phyloP scores from a whole-genome alignment of 495 filamentous ascomycete species.

The Penicillium cataractarum region DNA sequence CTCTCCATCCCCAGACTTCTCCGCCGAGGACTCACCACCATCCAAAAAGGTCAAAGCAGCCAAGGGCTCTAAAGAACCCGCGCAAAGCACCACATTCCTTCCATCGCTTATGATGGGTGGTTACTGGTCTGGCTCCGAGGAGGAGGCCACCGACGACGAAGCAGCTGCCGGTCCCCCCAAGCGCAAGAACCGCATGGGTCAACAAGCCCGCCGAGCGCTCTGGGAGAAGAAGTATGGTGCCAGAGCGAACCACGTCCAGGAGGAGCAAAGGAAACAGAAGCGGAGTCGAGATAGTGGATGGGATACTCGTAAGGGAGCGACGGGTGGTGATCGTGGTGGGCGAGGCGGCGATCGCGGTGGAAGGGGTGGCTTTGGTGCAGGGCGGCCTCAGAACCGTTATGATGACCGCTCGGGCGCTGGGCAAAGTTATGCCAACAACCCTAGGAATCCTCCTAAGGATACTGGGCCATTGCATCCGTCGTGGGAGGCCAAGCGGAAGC shows the following conservation, averaged over 20 bases:
- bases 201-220: slow-evolving; percentile 79
- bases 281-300: slow-evolving; percentile 49
- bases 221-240: slow-evolving; percentile 92
- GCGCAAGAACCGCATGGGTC: slow-evolving; percentile 85
- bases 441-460: slow-evolving; percentile 48
- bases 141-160: slow-evolving; percentile 54
- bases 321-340: slow-evolving; percentile 26
- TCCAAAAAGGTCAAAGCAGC: slow-evolving; percentile 48
- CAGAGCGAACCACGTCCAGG: slow-evolving; percentile 71
- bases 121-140: slow-evolving; percentile 90
- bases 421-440: slow-evolving; percentile 27
- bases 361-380: slow-evolving; percentile 3
- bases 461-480: slow-evolving; percentile 83
- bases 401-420: slow-evolving; percentile 12
- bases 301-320: slow-evolving; percentile 52
- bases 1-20: slow-evolving; percentile 42
- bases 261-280: slow-evolving; percentile 33
- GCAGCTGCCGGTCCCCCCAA: slow-evolving; percentile 37
- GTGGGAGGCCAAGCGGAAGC: slow-evolving; percentile 87
- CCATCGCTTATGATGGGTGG: slow-evolving; percentile 84
- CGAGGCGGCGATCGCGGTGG: slow-evolving; percentile 12
- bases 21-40: slow-evolving; percentile 38
- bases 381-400: slow-evolving; percentile 11
- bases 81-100: slow-evolving; percentile 76
- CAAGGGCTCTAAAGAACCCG: slow-evolving; percentile 36